Evolutionary conservation across 202 grass and related monocot genomes (phyloP), one percentile per base, ranked within the genome.

Genomic region (Panicum virgatum): DNA sequence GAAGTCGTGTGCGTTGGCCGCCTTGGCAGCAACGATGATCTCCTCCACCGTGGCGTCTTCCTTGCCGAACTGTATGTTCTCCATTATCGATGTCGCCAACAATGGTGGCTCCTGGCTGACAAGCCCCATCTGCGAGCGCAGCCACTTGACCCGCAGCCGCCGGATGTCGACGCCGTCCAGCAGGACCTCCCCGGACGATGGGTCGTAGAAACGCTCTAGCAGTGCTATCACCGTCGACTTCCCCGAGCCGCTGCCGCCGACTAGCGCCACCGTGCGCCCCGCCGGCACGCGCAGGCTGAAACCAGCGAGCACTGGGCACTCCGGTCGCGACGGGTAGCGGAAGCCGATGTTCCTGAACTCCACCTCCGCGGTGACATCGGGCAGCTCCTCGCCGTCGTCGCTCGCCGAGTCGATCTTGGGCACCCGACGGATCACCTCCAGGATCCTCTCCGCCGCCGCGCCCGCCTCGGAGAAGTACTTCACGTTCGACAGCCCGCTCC

Each of bases 91-190:
- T 27, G 92, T 92, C 7, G 94, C 92, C 66, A 97, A 97, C 38
- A 97, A 71, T 50, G 88, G 90, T 23, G 94, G 94, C 80, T 97
- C 94, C 66, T 97, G 94, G 83, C 90, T 97, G 7, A 97, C 94
- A n/a, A 97, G 85, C 13, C 94, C 94, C 26, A 97, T 97, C 62
- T 97, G 92, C 12, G 90, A 62, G 54, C 94, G 77, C 66, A 97
- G 70, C 94, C 94, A 97, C 77, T 92, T 97, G 50, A 97, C 83
- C 42, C 72, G 74, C 22, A 97, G 78, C 60, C 54, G 79, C 61
- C 82, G 89, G 79, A 94, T 91, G 83, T 94, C 86, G 13, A 97
- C 75, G 53, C 90, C 90, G 65, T 97, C 94, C 1, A 97, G 26
- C 9, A 72, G 5, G 39, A 97, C 87, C 78, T 84, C 88, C 0